These are phyloP conservation scores for Marasmius oreades DNA, from an alignment of 1,284 basidiomycete genomes.

Conservation along the genomic window DNA sequence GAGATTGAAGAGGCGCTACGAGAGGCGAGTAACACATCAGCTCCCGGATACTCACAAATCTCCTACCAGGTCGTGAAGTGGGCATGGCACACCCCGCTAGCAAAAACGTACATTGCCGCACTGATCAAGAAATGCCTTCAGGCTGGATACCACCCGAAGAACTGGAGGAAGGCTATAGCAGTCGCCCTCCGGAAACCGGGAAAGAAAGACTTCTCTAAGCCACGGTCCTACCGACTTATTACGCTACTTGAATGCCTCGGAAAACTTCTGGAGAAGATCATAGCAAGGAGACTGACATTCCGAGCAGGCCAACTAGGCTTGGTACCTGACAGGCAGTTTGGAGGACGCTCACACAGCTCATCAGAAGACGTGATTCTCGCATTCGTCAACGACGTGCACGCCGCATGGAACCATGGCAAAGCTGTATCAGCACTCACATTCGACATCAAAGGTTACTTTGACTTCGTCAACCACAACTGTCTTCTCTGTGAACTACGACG, in stretches of 20 bases:
- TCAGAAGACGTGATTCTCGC: too few species aligned
- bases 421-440: too few species aligned
- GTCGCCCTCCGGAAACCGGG: slow-evolving; percentile 22
- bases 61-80: slow-evolving; percentile 16
- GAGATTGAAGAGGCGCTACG: slow-evolving; percentile 16
- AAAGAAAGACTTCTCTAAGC: slow-evolving; percentile 25
- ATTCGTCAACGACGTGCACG: slow-evolving; percentile 24
- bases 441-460: slow-evolving; percentile 29
- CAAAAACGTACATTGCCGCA: slow-evolving; percentile 1
- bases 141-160: too few species aligned
- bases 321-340: too few species aligned
- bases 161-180: slow-evolving; percentile 17
- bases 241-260: too few species aligned
- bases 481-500: slow-evolving; percentile 13
- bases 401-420: slow-evolving; percentile 19
- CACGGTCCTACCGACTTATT: slow-evolving; percentile 22
- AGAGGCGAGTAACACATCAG: slow-evolving; percentile 11
- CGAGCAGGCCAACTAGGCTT: too few species aligned
- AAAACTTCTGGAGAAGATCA: slow-evolving; percentile 25
- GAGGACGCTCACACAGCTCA: too few species aligned
- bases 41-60: slow-evolving; percentile 17
- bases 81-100: slow-evolving; percentile 9
- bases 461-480: slow-evolving; percentile 17
- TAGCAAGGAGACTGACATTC: slow-evolving; percentile 18
- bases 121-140: slow-evolving; percentile 12